Evolutionary conservation across 768 basidiomycete species (phyloP), one percentile per base, ranked within the genome.

Genomic region (Saitozyma podzolica): DNA sequence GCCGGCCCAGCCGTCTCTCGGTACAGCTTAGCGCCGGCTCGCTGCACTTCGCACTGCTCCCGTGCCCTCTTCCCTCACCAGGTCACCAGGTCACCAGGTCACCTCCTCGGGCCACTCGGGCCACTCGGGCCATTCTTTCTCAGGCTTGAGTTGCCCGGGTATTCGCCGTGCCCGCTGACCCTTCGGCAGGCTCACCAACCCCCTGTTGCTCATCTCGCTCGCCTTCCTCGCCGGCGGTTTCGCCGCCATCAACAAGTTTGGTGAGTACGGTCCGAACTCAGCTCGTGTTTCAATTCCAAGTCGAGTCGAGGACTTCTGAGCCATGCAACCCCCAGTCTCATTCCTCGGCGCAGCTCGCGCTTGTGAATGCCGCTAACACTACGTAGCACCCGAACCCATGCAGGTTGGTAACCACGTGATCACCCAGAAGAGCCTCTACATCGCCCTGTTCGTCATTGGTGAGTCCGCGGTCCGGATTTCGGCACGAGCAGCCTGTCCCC

Each of bases 181-280:
- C 11, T 17, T 11, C 9, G 8, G 9, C 50, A 60, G 59, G 59
- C 59, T 98, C 70, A 90, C 88, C 59, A 93, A 90, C 79, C 86
- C 85, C 17, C 80, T 86, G 45, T 87, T 98, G 43, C 84, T 96
- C 68, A 82, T 92, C 73, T 87, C 94, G 3, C 82, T 96, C 64
- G 84, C 82, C n/a, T 93, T 98, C 84, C 87, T 98, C 65, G 86
- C 92, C 64, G 91, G 92, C 40, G 95, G 95, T 8, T 97, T 97
- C 81, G 80, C 86, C 17, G 85, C 86, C 42, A 94, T 97, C 81
- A 94, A 93, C 82, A 87, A 83, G 76, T 95, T 89, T 67, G 92
- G 93, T 93, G 67, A 74, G 87, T 82, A 40, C 45, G 8, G 50
- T 39, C 51, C 19, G 29, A 29, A 5, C 29, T 29, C 29, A 29